Percentiles rank a stretch among this genome's conserved stretches.
phyloP scores from a whole-genome alignment of 192 early-diverging fungal species.

The Backusella circina region DNA sequence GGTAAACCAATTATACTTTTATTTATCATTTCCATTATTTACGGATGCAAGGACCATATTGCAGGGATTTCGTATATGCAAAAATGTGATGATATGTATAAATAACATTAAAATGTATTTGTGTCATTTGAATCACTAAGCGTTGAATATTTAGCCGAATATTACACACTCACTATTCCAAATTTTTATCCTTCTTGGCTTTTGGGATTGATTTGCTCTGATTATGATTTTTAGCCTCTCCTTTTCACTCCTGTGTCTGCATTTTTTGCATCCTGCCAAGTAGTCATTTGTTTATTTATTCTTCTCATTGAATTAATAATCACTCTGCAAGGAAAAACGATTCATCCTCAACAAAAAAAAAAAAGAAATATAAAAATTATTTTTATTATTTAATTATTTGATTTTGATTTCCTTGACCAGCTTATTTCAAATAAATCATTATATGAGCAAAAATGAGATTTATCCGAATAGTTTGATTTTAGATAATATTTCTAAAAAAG shows the following conservation, averaged over 20 bases:
- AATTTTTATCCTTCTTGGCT: neutral
- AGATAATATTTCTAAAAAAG: neutral
- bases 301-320: neutral
- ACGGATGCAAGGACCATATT: neutral
- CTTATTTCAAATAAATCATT: no score
- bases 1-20: neutral
- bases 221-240: neutral
- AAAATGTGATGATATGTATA: neutral
- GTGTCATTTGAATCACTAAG: neutral
- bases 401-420: neutral
- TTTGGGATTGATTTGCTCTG: neutral
- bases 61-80: neutral
- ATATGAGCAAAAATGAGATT: neutral
- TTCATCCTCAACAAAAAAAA: neutral
- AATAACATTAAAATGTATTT: neutral
- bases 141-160: neutral
- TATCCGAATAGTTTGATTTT: neutral
- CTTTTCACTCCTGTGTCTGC: neutral
- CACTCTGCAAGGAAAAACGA: neutral
- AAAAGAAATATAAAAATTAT: neutral
- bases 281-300: neutral
- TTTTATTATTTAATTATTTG: neutral
- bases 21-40: neutral
- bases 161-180: neutral
- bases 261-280: neutral